These are phyloP conservation scores for Umbellularia californica DNA, from an alignment of 164 flowering plant genomes.

Conservation along the genomic window DNA sequence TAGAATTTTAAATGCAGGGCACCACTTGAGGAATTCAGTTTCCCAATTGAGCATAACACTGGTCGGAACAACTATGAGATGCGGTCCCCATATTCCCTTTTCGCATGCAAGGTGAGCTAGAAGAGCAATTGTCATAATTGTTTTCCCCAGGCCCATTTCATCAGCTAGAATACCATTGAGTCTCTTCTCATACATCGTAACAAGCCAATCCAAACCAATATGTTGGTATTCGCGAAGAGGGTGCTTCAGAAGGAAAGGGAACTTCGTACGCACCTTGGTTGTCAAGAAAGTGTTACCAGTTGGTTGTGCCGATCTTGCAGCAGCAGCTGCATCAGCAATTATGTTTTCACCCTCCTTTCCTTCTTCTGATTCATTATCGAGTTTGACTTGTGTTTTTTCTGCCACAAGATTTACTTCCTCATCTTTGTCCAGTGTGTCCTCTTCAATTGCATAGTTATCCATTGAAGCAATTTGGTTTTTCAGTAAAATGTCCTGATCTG, in stretches of 20 bases:
- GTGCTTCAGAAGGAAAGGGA: slow-evolving; percentile 87
- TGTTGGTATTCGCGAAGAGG: slow-evolving; percentile 98
- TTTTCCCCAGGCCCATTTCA: slow-evolving; percentile 99
- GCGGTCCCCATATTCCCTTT: slow-evolving; percentile 99
- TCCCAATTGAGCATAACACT: slow-evolving; percentile 99
- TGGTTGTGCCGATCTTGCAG: slow-evolving; percentile 97
- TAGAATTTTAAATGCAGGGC: slow-evolving; percentile 97
- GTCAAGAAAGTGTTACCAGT: slow-evolving; percentile 97
- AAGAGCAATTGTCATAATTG: slow-evolving; percentile 95
- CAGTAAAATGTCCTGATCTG: slow-evolving; percentile 21
- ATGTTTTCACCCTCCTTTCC: slow-evolving; percentile 56
- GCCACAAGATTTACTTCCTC: slow-evolving; percentile 15
- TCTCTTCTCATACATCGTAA: slow-evolving; percentile 96
- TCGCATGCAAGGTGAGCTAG: slow-evolving; percentile 98
- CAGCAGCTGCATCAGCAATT: slow-evolving; percentile 99
- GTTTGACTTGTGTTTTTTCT: slow-evolving; percentile 27
- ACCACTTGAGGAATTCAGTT: slow-evolving; percentile 98
- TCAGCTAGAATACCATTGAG: slow-evolving; percentile 98
- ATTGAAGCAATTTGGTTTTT: slow-evolving; percentile 13
- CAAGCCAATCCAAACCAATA: slow-evolving; percentile 99
- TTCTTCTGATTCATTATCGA: slow-evolving; percentile 31
- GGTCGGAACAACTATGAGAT: slow-evolving; percentile 97
- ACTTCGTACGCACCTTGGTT: slow-evolving; percentile 90
- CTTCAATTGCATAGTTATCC: slow-evolving; percentile 26
- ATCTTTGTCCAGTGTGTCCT: slow-evolving; percentile 23